A percentile compares a stretch with the other conserved stretches of the same genome.
Conservation (phyloP, 495 filamentous ascomycete genomes). For the Aspergillus haitiensis region DNA sequence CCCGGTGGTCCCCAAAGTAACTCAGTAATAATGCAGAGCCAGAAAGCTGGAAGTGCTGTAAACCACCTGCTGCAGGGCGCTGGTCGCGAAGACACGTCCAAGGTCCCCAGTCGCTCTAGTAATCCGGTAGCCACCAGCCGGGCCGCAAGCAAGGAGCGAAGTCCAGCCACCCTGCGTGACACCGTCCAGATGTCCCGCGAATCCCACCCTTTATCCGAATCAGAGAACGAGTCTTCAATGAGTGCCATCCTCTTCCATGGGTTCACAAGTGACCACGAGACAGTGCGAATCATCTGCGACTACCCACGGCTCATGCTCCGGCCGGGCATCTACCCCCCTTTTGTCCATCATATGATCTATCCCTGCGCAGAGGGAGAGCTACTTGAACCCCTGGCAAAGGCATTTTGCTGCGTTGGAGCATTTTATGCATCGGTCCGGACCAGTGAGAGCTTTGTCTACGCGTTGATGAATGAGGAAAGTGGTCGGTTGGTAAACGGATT, state of each 20-base stretch:
- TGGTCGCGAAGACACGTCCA: background rate
- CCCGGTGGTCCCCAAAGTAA: background rate
- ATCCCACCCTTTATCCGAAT: background rate
- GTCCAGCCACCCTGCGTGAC: background rate
- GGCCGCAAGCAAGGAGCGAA: background rate
- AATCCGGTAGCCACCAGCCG: background rate
- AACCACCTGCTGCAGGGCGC: background rate
- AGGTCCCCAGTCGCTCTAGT: background rate
- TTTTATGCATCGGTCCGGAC: slow-evolving; percentile 10
- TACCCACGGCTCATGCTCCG: slow-evolving; percentile 12
- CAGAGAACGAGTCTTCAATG: background rate
- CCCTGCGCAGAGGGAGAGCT: slow-evolving; percentile 13
- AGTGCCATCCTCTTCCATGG: background rate
- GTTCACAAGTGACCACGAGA: slow-evolving; percentile 8
- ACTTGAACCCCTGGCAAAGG: slow-evolving; percentile 4
- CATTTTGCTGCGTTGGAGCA: slow-evolving; percentile 11
- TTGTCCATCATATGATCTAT: slow-evolving; percentile 14
- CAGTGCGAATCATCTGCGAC: slow-evolving; percentile 7
- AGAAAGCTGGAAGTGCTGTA: background rate
- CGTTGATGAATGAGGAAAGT: slow-evolving; percentile 11
- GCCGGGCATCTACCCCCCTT: slow-evolving; percentile 11
- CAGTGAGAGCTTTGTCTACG: slow-evolving; percentile 11
- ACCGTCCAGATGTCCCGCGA: background rate
- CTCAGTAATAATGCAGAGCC: background rate
- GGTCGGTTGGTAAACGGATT: slow-evolving; percentile 11